Evolutionary conservation across 805 yeast species (phyloP).

Genomic region (Pichia gijzeniarum): DNA sequence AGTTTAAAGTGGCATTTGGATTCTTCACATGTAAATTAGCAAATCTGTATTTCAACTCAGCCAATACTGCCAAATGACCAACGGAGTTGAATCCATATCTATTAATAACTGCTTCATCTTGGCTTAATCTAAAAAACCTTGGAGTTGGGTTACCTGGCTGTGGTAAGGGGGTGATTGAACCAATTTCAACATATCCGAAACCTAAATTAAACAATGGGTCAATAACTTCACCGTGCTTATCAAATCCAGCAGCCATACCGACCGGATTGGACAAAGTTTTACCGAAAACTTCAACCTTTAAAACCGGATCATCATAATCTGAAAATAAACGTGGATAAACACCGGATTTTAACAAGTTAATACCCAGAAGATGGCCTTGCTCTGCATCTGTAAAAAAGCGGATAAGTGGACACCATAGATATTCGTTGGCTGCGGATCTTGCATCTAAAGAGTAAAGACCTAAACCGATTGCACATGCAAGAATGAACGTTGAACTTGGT

Average conservation of each 20-base stretch:
- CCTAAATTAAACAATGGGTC: slow-evolving; percentile 75
- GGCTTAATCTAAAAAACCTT: slow-evolving; percentile 76
- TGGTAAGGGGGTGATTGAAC: slow-evolving; percentile 86
- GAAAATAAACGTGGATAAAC: slow-evolving; percentile 54
- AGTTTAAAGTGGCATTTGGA: slow-evolving; percentile 21
- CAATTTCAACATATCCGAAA: slow-evolving; percentile 86
- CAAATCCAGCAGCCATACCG: slow-evolving; percentile 95
- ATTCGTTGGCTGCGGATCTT: slow-evolving; percentile 77
- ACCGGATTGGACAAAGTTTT: slow-evolving; percentile 63
- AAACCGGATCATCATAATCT: slow-evolving; percentile 44
- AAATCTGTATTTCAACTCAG: slow-evolving; percentile 60
- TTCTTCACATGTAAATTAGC: slow-evolving; percentile 31
- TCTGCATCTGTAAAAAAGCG: slow-evolving; percentile 76
- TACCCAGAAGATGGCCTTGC: slow-evolving; percentile 72
- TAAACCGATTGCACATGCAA: slow-evolving; percentile 27
- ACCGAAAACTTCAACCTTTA: slow-evolving; percentile 62
- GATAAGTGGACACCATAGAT: slow-evolving; percentile 69
- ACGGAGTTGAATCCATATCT: slow-evolving; percentile 91
- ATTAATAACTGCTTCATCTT: slow-evolving; percentile 87
- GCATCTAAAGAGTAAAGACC: slow-evolving; percentile 66
- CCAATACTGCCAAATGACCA: slow-evolving; percentile 73
- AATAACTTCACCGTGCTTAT: slow-evolving; percentile 87
- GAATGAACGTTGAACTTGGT: slow-evolving; percentile 18
- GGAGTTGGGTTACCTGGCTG: slow-evolving; percentile 96
- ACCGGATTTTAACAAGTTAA: slow-evolving; percentile 62